These are phyloP conservation scores for Claviceps sp. DNA, from an alignment of 2,329 filamentous ascomycete species.

Conservation along the genomic window DNA sequence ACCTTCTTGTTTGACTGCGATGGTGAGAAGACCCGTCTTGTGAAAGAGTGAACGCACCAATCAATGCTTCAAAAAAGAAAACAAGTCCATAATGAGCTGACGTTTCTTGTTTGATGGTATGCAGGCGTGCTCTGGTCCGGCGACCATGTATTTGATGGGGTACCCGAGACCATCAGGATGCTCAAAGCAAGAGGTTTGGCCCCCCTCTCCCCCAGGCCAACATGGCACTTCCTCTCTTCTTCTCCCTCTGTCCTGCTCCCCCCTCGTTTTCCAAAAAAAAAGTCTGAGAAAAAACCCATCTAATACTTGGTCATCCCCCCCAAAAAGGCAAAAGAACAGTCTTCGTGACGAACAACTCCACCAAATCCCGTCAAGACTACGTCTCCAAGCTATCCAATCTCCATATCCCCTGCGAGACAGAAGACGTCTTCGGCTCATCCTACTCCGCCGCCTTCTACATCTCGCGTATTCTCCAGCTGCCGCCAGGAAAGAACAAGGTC, in stretches of 20 bases:
- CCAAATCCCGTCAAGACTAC: slow-evolving; percentile 87
- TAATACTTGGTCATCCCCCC: too few species aligned
- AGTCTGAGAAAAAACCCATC: too few species aligned
- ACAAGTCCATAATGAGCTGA: neutral
- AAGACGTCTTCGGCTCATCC: slow-evolving; percentile 91
- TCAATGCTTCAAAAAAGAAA: too few species aligned
- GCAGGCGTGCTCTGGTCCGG: slow-evolving; percentile 93
- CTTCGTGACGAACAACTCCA: slow-evolving; percentile 98
- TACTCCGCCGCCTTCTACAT: slow-evolving; percentile 97
- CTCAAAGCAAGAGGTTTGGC: slow-evolving; percentile 61
- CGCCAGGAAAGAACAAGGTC: slow-evolving; percentile 74
- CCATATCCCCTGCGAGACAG: slow-evolving; percentile 64
- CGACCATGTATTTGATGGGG: slow-evolving; percentile 73
- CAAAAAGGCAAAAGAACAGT: slow-evolving; percentile 70
- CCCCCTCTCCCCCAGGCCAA: neutral
- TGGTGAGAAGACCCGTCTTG: slow-evolving; percentile 42
- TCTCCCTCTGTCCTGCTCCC: neutral
- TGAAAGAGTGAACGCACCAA: neutral
- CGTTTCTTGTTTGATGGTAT: neutral
- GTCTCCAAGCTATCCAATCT: slow-evolving; percentile 76
- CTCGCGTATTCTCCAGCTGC: slow-evolving; percentile 73
- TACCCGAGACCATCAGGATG: slow-evolving; percentile 73
- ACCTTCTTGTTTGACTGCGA: slow-evolving; percentile 90
- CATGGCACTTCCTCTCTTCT: neutral
- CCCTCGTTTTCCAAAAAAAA: neutral